These are phyloP conservation scores for Paxillus ammoniavirescens DNA, from an alignment of 768 basidiomycete genomes.

Conservation along the genomic window DNA sequence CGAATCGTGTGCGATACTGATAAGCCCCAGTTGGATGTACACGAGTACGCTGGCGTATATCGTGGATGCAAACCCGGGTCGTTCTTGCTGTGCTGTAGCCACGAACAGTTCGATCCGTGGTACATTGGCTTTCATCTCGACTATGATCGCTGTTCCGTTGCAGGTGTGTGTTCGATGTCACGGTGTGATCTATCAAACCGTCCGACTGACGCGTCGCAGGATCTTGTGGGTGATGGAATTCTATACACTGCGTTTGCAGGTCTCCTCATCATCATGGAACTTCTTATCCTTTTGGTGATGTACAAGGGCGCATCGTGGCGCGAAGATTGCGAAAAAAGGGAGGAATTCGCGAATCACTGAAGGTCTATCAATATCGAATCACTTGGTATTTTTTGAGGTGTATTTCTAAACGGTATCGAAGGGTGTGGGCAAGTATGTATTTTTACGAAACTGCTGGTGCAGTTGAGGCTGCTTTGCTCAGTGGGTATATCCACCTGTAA, in stretches of 20 bases:
- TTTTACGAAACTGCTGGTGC: no score
- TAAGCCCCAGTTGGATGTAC: constrained; percentile 50
- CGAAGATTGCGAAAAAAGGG: constrained; percentile 41
- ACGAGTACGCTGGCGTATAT: constrained; percentile 77
- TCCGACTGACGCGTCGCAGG: constrained; percentile 31
- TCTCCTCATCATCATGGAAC: constrained; percentile 50
- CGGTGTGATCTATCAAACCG: not conserved
- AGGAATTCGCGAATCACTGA: constrained; percentile 17
- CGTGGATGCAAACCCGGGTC: constrained; percentile 82
- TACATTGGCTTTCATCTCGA: constrained; percentile 60
- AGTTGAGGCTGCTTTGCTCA: no score
- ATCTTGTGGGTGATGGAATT: constrained; percentile 75
- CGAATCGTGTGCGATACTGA: not conserved
- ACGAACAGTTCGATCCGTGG: constrained; percentile 79
- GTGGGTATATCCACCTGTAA: no score
- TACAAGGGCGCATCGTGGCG: constrained; percentile 63
- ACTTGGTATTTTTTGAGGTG: not conserved
- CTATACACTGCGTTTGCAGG: constrained; percentile 68
- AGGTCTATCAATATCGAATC: not conserved
- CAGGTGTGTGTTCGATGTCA: constrained; percentile 31
- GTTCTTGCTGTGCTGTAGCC: constrained; percentile 74
- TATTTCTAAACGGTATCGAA: no score
- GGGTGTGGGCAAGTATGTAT: no score
- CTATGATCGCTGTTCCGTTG: constrained; percentile 72
- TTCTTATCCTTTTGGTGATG: constrained; percentile 58